Base-by-base conservation (phyloP, 140 eudicot species). In the Cichorium intybus region DNA sequence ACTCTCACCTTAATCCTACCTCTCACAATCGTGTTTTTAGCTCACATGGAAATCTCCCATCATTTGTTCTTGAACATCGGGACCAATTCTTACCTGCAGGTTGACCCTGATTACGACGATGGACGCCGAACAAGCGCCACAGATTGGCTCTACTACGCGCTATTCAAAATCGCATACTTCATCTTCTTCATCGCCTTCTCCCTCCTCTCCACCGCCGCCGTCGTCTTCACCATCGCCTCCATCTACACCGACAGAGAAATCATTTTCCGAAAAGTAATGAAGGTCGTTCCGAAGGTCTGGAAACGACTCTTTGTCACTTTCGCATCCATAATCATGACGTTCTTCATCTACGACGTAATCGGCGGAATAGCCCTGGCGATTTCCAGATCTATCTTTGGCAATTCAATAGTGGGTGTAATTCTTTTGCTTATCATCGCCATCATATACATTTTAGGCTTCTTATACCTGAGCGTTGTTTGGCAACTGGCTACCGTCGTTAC, bases 1-100 rank as follows among this genome's bases (percentile, higher is more conserved):
- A n/a, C n/a, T n/a, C n/a, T n/a, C n/a, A n/a, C n/a, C n/a, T n/a
- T 75, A 14, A 70, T 82, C 69, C 74, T 82, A 51, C 88, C 88
- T 2, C 71, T 78, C 8, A 60, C 88, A 24, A 24, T 78, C 84
- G 56, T 74, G 62, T 60, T 64, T 75, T 28, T 78, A 10, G 76
- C 78, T 47, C 80, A 78, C 16, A 57, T 56, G 41, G 62, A 61
- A 22, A 9, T 75, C 9, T 49, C 79, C 23, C 58, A 68, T 23
- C 37, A 33, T 23, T 56, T 75, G 61, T 54, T 24, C 56, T 23
- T 10, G 9, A 57, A 24, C n/a, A 50, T 77, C 24, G 3, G 5
- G 59, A 7, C 66, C 64, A 20, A 52, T 77, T 9, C 29, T n/a
- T 0, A 2, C 9, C 43, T 5, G 37, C 75, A n/a, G 51, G 14